Evolutionary conservation across 192 early-diverging fungal genomes (phyloP), one percentile per base, ranked within the genome.

Genomic region (Entomortierella lignicola): DNA sequence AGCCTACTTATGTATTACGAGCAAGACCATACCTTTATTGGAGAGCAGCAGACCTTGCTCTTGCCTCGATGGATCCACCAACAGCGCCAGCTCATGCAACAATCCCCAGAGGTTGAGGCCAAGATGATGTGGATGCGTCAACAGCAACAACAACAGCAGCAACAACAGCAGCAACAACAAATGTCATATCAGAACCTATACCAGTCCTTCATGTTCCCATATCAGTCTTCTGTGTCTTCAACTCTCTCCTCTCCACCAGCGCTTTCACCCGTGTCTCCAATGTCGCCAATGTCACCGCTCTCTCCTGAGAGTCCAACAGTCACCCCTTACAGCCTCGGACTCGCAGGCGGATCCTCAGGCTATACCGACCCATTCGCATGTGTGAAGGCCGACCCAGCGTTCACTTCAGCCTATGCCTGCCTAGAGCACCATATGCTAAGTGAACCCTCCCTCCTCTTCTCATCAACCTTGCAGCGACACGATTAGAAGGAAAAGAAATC

Each of bases 41-140:
- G 75, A 15, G 75, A 79, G 51, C 75, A 79, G 21, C 75, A 79
- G 34, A 79, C 75, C 3, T 27, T 79, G 8, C 75, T 79, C 32
- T 51, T 79, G n/a, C 75, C 75, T 7, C 67, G 75, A 13, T 79
- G 75, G 75, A 79, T 79, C 54, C 75, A 79, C 25, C 75, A 79
- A 32, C 75, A 79, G 43, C 66, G 75, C 3, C 75, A 79, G 51
- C 65, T 79, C 50, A 70, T 79, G 67, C 67, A 69, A 2, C 67
- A 69, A 59, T 44, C 54, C 11, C 60, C 63, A 18, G 75, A 65
- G 23, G 63, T 39, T 27, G 68, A 79, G 37, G 34, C 43, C 20
- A 69, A 58, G 67, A 60, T 69, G 55, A 53, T 55, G 63, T 70
- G 75, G 66, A 64, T 70, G 57, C 75, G 68, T 13, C 66, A 68